Conservation (phyloP, 345 rosid genomes). For the Dipteronia dyeriana region DNA sequence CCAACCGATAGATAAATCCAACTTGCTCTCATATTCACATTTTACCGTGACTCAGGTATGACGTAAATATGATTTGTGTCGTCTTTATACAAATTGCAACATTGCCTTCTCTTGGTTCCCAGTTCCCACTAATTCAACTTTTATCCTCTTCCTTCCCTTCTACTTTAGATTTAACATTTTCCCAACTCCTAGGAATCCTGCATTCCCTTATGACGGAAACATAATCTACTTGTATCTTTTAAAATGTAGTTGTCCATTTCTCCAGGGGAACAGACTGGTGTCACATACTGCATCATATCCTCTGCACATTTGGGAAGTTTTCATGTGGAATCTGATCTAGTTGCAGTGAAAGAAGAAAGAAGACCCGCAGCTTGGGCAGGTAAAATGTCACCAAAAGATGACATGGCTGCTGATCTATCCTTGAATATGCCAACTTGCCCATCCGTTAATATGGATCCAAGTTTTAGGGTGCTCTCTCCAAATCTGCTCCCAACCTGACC, state of each 20-base stretch:
- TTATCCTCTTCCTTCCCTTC: constrained; percentile 1
- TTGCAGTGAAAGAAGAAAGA: constrained; percentile 89
- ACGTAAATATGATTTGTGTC: not conserved
- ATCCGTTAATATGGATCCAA: constrained; percentile 91
- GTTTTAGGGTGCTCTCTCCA: constrained; percentile 92
- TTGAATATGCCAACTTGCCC: constrained; percentile 98
- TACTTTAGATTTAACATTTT: not conserved
- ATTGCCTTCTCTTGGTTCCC: not conserved
- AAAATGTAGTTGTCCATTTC: not conserved
- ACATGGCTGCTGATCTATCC: constrained; percentile 96
- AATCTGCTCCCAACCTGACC: constrained; percentile 93
- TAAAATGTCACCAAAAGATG: constrained; percentile 92
- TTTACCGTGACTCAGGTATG: not conserved
- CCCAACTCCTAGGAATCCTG: not conserved
- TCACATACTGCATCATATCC: not conserved
- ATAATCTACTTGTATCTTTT: not conserved
- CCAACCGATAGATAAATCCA: not conserved
- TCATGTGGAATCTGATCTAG: constrained; percentile 45
- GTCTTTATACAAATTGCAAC: not conserved
- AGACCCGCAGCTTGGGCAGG: constrained; percentile 96
- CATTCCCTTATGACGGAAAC: not conserved
- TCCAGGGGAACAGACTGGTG: not conserved
- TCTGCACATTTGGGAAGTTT: not conserved
- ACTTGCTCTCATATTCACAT: not conserved
- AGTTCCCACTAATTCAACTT: constrained; percentile 5